These are phyloP conservation scores for Phoenix dactylifera DNA, from an alignment of 176 grass and related monocot species.

Conservation along the genomic window DNA sequence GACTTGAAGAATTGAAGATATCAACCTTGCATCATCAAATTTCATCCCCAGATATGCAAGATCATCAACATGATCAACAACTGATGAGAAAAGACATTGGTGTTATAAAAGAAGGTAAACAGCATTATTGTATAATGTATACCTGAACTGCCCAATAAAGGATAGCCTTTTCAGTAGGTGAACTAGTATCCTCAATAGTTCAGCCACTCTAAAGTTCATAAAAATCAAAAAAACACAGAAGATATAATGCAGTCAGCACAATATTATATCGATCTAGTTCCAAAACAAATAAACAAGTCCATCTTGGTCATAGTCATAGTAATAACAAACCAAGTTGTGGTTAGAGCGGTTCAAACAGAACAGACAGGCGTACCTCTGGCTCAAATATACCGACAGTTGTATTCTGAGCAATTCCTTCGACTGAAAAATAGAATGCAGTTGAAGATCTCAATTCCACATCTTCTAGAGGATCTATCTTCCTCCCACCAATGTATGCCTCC, in stretches of 20 bases:
- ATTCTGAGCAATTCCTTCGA: conserved; percentile 92
- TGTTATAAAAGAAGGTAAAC: conserved; percentile 10
- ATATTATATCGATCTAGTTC: no score
- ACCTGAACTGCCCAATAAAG: conserved; percentile 75
- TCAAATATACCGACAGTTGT: conserved; percentile 72
- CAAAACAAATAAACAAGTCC: no score
- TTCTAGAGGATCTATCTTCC: conserved; percentile 52
- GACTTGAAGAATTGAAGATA: conserved; percentile 63
- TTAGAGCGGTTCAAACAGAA: no score
- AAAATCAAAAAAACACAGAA: no score
- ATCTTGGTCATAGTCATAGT: no score
- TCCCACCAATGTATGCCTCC: conserved; percentile 61
- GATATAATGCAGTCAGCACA: no score
- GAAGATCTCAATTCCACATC: conserved; percentile 49
- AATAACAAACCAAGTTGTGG: no score
- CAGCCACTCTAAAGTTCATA: conserved; percentile 24
- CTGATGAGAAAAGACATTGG: conserved; percentile 3
- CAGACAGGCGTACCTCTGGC: conserved; percentile 36
- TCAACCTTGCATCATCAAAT: conserved; percentile 52
- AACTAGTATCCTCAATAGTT: conserved; percentile 58
- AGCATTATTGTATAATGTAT: conserved; percentile 19
- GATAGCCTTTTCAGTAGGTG: conserved; percentile 90
- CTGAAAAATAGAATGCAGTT: conserved; percentile 27
- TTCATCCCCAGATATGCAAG: conserved; percentile 65
- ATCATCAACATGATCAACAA: conserved; percentile 9